Evolutionary conservation across 78 protist genomes (phyloP).

Genomic region (Cavenderia fasciculata): DNA sequence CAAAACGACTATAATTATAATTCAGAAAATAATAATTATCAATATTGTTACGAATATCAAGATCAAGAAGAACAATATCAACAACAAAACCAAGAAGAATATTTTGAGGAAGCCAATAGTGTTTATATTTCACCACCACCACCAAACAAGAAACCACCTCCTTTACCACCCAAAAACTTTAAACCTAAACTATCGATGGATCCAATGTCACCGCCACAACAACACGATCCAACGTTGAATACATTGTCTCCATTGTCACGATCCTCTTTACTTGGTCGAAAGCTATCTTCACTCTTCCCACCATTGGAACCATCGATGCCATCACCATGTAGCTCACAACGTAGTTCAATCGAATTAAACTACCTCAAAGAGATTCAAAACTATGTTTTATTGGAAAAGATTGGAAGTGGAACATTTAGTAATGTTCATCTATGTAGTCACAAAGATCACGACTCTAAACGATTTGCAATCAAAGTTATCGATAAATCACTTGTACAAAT

Average conservation of each 20-base stretch:
- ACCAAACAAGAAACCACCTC: conserved; percentile 41
- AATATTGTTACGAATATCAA: background rate
- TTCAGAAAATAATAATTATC: background rate
- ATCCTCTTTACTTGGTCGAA: background rate
- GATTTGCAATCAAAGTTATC: conserved; percentile 79
- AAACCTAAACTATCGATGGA: conserved; percentile 9
- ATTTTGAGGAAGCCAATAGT: background rate
- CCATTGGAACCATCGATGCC: conserved; percentile 55
- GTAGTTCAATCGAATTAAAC: conserved; percentile 47
- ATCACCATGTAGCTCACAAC: conserved; percentile 12
- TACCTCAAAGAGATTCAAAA: conserved; percentile 32
- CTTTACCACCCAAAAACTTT: conserved; percentile 59
- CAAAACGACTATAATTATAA: background rate
- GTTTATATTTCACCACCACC: background rate
- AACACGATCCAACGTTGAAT: background rate
- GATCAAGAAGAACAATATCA: conserved; percentile 1
- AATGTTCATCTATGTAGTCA: conserved; percentile 64
- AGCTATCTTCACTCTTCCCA: background rate
- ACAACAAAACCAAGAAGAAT: background rate
- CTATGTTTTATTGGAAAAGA: conserved; percentile 23
- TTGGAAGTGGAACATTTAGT: conserved; percentile 81
- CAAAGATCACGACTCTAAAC: conserved; percentile 40
- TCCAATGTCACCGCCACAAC: conserved; percentile 18
- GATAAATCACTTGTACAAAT: conserved; percentile 77
- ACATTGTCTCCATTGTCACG: background rate